Conservation (phyloP, 768 basidiomycete genomes). For the Dentipellis fragilis region DNA sequence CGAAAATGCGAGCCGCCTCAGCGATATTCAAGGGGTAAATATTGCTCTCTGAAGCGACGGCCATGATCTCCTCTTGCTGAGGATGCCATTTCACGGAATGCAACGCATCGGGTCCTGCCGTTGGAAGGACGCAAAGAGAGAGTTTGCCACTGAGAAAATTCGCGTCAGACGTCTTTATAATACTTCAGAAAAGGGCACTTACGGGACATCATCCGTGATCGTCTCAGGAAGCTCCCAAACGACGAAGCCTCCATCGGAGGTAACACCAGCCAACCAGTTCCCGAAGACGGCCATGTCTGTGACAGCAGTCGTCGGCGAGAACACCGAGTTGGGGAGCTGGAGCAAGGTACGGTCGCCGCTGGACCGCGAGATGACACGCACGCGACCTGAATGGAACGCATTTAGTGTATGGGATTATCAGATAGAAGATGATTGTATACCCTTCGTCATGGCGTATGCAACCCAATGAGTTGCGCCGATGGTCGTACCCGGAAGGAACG, state of each 20-base stretch:
- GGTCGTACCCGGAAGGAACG: conserved; percentile 78
- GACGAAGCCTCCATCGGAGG: conserved; percentile 82
- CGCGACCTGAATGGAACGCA: conserved; percentile 41
- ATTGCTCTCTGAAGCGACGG: conserved; percentile 71
- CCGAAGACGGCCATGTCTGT: conserved; percentile 81
- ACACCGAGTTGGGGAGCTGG: conserved; percentile 49
- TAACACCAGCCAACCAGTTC: conserved; percentile 77
- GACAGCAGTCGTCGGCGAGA: conserved; percentile 53
- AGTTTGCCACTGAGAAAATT: conserved; percentile 44
- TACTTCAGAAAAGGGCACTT: conserved; percentile 23
- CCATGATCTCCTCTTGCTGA: conserved; percentile 67
- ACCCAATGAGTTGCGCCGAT: conserved; percentile 91
- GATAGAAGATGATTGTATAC: conserved; percentile 21
- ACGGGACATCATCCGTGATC: conserved; percentile 84
- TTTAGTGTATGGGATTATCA: neutral
- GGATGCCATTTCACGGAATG: conserved; percentile 88
- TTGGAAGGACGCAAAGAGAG: conserved; percentile 60
- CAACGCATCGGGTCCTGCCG: conserved; percentile 47
- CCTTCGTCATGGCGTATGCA: conserved; percentile 86
- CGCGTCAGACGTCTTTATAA: conserved; percentile 3
- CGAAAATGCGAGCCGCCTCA: conserved; percentile 47
- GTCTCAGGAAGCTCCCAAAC: conserved; percentile 80
- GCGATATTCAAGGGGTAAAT: conserved; percentile 70
- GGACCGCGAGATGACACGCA: conserved; percentile 80
- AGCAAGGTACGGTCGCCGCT: conserved; percentile 81